phyloP scores from a whole-genome alignment of 108 stramenopile genomes.

The Skeletonema costatum region DNA sequence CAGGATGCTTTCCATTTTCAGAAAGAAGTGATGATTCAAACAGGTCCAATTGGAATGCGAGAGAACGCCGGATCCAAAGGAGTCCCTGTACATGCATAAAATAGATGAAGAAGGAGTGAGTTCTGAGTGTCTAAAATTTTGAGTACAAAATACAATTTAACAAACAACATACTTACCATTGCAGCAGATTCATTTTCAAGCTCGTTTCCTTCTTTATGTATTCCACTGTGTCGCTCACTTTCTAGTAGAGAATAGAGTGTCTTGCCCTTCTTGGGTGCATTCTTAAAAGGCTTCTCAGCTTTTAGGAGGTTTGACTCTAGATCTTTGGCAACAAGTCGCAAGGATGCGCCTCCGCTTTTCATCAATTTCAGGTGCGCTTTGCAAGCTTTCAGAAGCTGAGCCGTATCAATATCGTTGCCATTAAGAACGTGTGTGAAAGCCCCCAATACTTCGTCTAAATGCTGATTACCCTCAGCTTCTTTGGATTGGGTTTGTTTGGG shows the following conservation, averaged over 20 bases:
- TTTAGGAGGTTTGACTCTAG: constrained; percentile 55
- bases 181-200: constrained; percentile 2
- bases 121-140: neutral
- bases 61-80: constrained; percentile 3
- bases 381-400: constrained; percentile 54
- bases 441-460: constrained; percentile 35
- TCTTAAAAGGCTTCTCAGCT: constrained; percentile 38
- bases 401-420: constrained; percentile 42
- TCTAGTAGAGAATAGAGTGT: constrained; percentile 25
- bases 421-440: constrained; percentile 44
- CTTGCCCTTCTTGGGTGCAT: constrained; percentile 15
- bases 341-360: constrained; percentile 38
- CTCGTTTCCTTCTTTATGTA: constrained; percentile 3
- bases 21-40: constrained; percentile 1
- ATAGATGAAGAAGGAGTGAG: neutral
- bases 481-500: constrained; percentile 19
- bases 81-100: neutral
- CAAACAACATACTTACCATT: neutral
- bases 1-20: neutral
- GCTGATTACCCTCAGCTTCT: constrained; percentile 3
- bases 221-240: constrained; percentile 10
- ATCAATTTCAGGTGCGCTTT: constrained; percentile 43
- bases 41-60: constrained; percentile 1
- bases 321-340: constrained; percentile 54
- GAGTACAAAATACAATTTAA: neutral